These are phyloP conservation scores for Tolypocladium pustulatum DNA, from an alignment of 2,329 filamentous ascomycete species.

Conservation along the genomic window DNA sequence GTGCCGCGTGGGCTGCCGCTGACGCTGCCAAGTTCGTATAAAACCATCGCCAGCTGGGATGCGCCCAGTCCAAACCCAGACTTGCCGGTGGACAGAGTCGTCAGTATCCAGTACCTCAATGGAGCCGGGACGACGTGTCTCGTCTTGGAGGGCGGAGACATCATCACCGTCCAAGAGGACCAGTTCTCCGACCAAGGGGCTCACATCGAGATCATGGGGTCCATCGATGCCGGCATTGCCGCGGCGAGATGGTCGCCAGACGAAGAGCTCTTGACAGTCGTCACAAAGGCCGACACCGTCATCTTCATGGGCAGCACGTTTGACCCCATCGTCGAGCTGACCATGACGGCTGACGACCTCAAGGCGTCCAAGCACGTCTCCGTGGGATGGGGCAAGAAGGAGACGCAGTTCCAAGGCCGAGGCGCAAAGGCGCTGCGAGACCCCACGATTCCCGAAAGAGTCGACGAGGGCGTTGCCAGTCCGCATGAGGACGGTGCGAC, in stretches of 20 bases:
- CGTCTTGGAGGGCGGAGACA: constrained; percentile 82
- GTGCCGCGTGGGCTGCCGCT: neutral
- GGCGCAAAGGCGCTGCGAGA: constrained; percentile 79
- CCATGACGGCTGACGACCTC: constrained; percentile 65
- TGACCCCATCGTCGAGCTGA: constrained; percentile 68
- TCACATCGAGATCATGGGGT: constrained; percentile 89
- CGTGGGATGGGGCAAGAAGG: constrained; percentile 95
- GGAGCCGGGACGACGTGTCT: constrained; percentile 71
- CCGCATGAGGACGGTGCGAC: constrained; percentile 59
- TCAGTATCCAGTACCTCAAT: constrained; percentile 75
- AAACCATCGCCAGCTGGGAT: constrained; percentile 73
- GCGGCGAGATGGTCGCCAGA: constrained; percentile 92
- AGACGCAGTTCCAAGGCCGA: constrained; percentile 94
- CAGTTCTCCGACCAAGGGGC: constrained; percentile 44
- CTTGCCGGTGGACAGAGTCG: constrained; percentile 61
- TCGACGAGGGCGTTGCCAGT: constrained; percentile 75
- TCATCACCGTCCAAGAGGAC: constrained; percentile 69
- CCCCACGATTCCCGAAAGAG: constrained; percentile 85
- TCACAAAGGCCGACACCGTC: constrained; percentile 67
- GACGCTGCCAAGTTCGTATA: constrained; percentile 14
- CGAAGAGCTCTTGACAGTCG: constrained; percentile 78
- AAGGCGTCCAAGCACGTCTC: constrained; percentile 88
- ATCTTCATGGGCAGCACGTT: constrained; percentile 91
- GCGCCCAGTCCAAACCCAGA: constrained; percentile 71
- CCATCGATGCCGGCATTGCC: constrained; percentile 82